Evolutionary conservation across 768 basidiomycete genomes (phyloP).

Genomic region (Mycena metata): DNA sequence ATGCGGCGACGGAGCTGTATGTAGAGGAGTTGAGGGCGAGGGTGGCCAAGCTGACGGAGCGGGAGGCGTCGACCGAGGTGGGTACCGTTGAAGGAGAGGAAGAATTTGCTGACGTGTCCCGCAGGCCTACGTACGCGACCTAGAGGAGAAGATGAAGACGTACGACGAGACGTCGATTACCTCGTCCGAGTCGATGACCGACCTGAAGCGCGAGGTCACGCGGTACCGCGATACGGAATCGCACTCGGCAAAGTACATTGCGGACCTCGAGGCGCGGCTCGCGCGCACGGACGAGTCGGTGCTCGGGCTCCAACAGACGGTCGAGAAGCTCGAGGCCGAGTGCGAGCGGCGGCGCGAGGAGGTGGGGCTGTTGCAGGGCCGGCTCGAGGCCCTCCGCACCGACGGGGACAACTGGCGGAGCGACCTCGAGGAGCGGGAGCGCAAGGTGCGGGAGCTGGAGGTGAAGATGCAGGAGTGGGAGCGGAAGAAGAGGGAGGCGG

Average conservation of each 20-base stretch:
- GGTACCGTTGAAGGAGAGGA: conserved; percentile 40
- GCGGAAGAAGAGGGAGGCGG: conserved; percentile 75
- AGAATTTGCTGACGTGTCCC: conserved; percentile 33
- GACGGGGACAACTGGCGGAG: conserved; percentile 87
- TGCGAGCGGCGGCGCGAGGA: conserved; percentile 80
- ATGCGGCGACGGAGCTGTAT: conserved; percentile 85
- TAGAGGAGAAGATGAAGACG: conserved; percentile 91
- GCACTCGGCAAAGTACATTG: conserved; percentile 82
- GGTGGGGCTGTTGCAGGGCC: conserved; percentile 76
- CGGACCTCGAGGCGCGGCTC: conserved; percentile 87
- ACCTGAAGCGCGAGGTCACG: conserved; percentile 86
- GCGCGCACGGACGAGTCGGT: conserved; percentile 85
- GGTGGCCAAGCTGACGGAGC: conserved; percentile 85
- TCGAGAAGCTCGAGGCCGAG: conserved; percentile 84
- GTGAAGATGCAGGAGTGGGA: conserved; percentile 85
- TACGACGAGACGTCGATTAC: conserved; percentile 84
- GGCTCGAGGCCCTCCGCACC: conserved; percentile 74
- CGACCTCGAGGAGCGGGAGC: conserved; percentile 89
- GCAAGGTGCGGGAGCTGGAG: conserved; percentile 81
- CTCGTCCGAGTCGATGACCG: conserved; percentile 83
- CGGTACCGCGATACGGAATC: conserved; percentile 83
- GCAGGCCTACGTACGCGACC: conserved; percentile 92
- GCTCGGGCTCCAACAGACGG: conserved; percentile 72
- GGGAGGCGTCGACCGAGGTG: conserved; percentile 94
- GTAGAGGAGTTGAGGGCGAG: conserved; percentile 87